Evolutionary conservation across 768 basidiomycete genomes (phyloP).

Genomic region (Xerocomus brunneocitrinus): DNA sequence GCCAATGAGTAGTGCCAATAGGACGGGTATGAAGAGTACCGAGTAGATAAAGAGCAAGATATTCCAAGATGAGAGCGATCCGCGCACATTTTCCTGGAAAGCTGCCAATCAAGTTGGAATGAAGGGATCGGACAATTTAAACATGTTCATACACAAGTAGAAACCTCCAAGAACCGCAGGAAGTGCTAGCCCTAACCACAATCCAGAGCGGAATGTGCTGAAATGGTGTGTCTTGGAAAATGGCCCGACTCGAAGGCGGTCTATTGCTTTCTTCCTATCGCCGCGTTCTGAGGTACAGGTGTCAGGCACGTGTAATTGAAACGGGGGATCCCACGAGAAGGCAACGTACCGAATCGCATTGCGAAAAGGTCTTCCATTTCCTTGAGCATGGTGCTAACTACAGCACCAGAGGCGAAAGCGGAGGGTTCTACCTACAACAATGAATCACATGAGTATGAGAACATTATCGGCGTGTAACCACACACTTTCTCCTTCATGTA

Average conservation of each 20-base stretch:
- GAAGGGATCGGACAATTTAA: not conserved
- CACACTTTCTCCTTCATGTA: conserved; percentile 78
- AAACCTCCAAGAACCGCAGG: conserved; percentile 65
- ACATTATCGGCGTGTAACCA: not conserved
- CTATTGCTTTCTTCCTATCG: conserved; percentile 72
- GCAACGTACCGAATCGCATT: conserved; percentile 60
- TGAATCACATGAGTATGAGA: not conserved
- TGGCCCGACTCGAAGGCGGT: conserved; percentile 53
- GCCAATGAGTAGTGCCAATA: conserved; percentile 75
- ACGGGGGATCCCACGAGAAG: not conserved
- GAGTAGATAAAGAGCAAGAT: conserved; percentile 77
- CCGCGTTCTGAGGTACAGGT: conserved; percentile 48
- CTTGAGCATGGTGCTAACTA: conserved; percentile 62
- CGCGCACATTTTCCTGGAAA: conserved; percentile 48
- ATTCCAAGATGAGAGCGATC: conserved; percentile 64
- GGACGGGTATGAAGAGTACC: conserved; percentile 62
- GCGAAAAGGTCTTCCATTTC: conserved; percentile 79
- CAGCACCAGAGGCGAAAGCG: conserved; percentile 60
- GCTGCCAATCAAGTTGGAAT: conserved; percentile 35
- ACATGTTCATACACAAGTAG: conserved; percentile 43
- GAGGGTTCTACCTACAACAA: conserved; percentile 55
- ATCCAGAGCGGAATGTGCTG: conserved; percentile 70
- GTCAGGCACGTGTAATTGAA: not conserved
- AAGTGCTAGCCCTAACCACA: conserved; percentile 65
- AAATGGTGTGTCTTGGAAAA: conserved; percentile 58